A percentile compares a stretch with the other conserved stretches of the same genome.
Conservation (phyloP, 495 filamentous ascomycete genomes). For the Penicillium lagena region DNA sequence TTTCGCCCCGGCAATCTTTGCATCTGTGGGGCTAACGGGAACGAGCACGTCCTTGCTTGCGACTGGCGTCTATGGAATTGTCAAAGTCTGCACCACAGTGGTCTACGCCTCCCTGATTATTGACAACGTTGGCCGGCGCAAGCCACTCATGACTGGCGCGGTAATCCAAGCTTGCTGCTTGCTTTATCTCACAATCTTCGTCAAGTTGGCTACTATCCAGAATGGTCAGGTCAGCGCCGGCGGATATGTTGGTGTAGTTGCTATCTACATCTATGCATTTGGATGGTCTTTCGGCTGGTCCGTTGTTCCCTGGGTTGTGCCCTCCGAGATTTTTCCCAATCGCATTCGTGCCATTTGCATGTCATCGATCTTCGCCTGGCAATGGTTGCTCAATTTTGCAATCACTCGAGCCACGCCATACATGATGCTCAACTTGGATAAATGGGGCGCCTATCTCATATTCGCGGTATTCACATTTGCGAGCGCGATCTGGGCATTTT, state of each 20-base stretch:
- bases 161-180: slow-evolving; percentile 37
- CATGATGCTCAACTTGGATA: not conserved
- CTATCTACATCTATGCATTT: slow-evolving; percentile 61
- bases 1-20: not conserved
- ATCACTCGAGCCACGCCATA: not conserved
- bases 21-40: not conserved
- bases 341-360: not conserved
- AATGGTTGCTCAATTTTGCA: not conserved
- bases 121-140: not conserved
- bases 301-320: not conserved
- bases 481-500: too few species aligned
- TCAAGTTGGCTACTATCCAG: slow-evolving; percentile 30
- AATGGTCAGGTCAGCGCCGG: slow-evolving; percentile 28
- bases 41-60: not conserved
- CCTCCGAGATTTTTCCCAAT: not conserved
- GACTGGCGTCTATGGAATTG: not conserved
- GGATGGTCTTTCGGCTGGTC: slow-evolving; percentile 50
- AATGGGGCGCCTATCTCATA: too few species aligned
- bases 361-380: not conserved
- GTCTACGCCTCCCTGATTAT: not conserved
- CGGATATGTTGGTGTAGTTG: slow-evolving; percentile 47
- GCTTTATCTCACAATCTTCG: slow-evolving; percentile 55
- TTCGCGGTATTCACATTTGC: too few species aligned
- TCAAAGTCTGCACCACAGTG: not conserved
- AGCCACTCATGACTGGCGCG: slow-evolving; percentile 1